phyloP scores from a whole-genome alignment of 1,284 basidiomycete species.

The Heliocybe sulcata region DNA sequence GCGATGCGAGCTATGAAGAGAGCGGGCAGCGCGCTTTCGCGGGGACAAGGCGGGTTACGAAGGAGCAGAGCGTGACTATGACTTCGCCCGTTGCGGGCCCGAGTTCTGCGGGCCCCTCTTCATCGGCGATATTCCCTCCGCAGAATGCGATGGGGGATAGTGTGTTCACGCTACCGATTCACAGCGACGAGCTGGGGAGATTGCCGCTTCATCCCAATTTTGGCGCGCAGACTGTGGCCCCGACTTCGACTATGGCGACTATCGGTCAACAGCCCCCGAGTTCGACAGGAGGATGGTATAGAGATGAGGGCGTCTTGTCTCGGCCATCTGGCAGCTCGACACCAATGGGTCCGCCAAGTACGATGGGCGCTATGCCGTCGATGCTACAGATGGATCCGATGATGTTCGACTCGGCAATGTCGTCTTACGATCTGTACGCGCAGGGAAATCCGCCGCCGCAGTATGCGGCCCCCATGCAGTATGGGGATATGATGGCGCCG shows the following conservation, averaged over 20 bases:
- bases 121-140: background rate
- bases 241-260: background rate
- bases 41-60: slow-evolving; percentile 24
- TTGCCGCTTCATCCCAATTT: slow-evolving; percentile 38
- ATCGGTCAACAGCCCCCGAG: background rate
- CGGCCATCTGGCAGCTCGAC: background rate
- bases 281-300: background rate
- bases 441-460: background rate
- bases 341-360: background rate
- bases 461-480: background rate
- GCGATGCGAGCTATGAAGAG: slow-evolving; percentile 5
- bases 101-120: slow-evolving; percentile 9
- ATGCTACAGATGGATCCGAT: background rate
- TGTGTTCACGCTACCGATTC: slow-evolving; percentile 37
- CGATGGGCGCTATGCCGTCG: slow-evolving; percentile 1
- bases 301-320: background rate
- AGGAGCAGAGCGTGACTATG: slow-evolving; percentile 6
- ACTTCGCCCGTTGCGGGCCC: slow-evolving; percentile 8
- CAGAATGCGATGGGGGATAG: background rate
- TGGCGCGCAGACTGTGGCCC: background rate
- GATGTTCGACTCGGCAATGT: background rate
- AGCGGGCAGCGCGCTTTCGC: slow-evolving; percentile 21
- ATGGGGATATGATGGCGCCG: background rate
- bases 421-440: background rate
- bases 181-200: slow-evolving; percentile 51